Evolutionary conservation across 345 rosid genomes (phyloP).

Genomic region (Dovyalis caffra): DNA sequence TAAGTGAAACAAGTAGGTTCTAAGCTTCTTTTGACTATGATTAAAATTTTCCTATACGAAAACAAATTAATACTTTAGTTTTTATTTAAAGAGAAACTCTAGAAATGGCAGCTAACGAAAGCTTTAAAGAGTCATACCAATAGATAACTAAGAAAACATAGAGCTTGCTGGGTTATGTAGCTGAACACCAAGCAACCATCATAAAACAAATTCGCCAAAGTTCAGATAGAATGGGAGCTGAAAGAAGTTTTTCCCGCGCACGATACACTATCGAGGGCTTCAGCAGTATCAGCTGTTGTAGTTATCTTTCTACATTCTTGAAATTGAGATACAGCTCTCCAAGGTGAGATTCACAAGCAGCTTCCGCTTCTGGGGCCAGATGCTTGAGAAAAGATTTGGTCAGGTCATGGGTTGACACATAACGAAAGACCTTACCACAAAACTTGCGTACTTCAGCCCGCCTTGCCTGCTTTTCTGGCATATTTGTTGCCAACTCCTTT

Average conservation of each 20-base stretch:
- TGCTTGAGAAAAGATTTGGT: conserved; percentile 57
- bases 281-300: neutral
- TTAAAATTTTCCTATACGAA: neutral
- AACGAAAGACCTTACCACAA: conserved; percentile 57
- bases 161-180: neutral
- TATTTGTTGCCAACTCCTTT: conserved; percentile 51
- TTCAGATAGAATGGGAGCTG: neutral
- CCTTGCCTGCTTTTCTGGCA: conserved; percentile 70
- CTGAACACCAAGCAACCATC: neutral
- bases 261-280: neutral
- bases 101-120: neutral
- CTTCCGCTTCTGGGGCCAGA: conserved; percentile 46
- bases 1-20: neutral
- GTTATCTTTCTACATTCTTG: conserved; percentile 37
- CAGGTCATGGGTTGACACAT: conserved; percentile 45
- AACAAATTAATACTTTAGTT: neutral
- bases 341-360: conserved; percentile 66
- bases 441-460: conserved; percentile 68
- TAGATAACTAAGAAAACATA: neutral
- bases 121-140: neutral
- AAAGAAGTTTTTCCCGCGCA: neutral
- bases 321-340: conserved; percentile 55
- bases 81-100: neutral
- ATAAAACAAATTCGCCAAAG: neutral
- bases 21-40: neutral